phyloP scores from a whole-genome alignment of 805 yeast genomes.

The Candida glaebosa region DNA sequence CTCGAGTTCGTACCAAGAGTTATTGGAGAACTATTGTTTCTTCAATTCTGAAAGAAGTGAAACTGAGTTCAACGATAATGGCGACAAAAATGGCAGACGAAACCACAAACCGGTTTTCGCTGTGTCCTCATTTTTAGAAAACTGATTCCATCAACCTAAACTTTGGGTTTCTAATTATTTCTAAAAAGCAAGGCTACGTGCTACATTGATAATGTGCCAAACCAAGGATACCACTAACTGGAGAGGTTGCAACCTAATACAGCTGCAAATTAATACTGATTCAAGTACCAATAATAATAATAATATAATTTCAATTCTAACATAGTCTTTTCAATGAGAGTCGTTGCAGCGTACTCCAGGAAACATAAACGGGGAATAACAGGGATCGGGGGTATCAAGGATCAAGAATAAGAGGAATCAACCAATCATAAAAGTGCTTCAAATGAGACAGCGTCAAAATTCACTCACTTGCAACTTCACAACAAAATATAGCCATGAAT shows the following conservation, averaged over 20 bases:
- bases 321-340: background rate
- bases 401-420: no score
- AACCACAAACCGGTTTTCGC: slow-evolving; percentile 10
- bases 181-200: no score
- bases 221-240: no score
- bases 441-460: no score
- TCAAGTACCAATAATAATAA: background rate
- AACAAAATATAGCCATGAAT: background rate
- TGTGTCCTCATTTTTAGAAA: slow-evolving; percentile 18
- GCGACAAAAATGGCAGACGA: slow-evolving; percentile 2
- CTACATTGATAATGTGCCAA: no score
- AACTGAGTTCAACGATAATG: background rate
- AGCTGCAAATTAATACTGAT: background rate
- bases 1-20: slow-evolving; percentile 53
- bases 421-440: no score
- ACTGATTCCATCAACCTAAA: slow-evolving; percentile 5
- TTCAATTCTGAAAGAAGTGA: slow-evolving; percentile 26
- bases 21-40: slow-evolving; percentile 60
- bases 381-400: background rate
- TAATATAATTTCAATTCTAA: background rate
- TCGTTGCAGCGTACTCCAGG: background rate
- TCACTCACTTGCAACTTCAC: background rate
- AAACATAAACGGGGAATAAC: background rate
- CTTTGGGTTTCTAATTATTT: no score
- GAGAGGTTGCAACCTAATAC: no score